Conservation (phyloP, 768 basidiomycete species). For the Grammothele lineata region DNA sequence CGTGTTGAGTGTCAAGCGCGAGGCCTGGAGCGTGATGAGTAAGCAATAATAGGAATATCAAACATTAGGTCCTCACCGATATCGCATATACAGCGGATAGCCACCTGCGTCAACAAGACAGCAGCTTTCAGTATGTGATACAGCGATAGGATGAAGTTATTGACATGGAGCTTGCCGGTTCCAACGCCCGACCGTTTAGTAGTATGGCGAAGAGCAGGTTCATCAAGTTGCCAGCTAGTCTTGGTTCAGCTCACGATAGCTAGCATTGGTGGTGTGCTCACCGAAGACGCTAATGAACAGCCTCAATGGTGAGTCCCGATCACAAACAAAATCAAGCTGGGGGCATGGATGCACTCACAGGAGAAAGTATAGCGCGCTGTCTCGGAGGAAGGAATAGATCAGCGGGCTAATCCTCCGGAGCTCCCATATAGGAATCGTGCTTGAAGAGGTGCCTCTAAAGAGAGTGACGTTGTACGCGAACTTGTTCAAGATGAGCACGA, state of each 20-base stretch:
- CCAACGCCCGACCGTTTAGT: neutral
- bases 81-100: slow-evolving; percentile 5
- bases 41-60: neutral
- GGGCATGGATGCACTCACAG: slow-evolving; percentile 6
- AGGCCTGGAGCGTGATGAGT: neutral
- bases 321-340: too few species aligned
- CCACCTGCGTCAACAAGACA: slow-evolving; percentile 1
- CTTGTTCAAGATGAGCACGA: slow-evolving; percentile 8
- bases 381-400: slow-evolving; percentile 7
- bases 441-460: neutral
- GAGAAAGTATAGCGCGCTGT: slow-evolving; percentile 10
- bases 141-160: neutral
- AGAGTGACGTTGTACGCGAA: slow-evolving; percentile 6
- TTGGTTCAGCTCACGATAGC: neutral
- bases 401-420: slow-evolving; percentile 6
- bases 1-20: slow-evolving; percentile 5
- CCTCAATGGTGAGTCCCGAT: too few species aligned
- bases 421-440: slow-evolving; percentile 1
- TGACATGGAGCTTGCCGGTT: slow-evolving; percentile 1
- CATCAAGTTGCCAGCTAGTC: slow-evolving; percentile 3
- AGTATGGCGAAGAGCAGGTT: slow-evolving; percentile 3
- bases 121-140: neutral
- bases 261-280: too few species aligned
- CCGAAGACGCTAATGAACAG: slow-evolving; percentile 1
- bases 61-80: neutral